These are phyloP conservation scores for Pelargonium cotyledonis DNA, from an alignment of 441 rosid genomes.

Conservation along the genomic window DNA sequence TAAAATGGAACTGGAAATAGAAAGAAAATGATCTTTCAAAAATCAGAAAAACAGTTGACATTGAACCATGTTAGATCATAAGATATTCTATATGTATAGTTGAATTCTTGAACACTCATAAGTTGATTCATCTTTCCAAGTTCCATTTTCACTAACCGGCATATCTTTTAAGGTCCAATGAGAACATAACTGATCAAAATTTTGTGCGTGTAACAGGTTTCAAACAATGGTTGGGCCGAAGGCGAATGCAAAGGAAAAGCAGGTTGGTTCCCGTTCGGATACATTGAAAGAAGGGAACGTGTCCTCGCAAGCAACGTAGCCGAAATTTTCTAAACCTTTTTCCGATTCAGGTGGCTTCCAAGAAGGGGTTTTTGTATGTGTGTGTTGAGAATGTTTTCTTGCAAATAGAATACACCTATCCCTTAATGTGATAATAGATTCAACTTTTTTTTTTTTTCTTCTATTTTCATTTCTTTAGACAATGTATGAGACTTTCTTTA, in stretches of 20 bases:
- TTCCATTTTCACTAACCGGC: neutral
- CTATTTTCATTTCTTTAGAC: neutral
- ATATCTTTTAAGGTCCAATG: neutral
- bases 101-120: neutral
- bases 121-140: neutral
- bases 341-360: constrained; percentile 17
- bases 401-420: constrained; percentile 6
- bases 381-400: constrained; percentile 9
- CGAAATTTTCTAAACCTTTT: constrained; percentile 49
- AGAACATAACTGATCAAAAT: constrained; percentile 5
- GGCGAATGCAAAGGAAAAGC: constrained; percentile 93
- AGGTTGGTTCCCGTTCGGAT: constrained; percentile 85
- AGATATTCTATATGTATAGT: neutral
- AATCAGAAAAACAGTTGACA: neutral
- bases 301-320: constrained; percentile 80
- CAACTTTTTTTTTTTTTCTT: neutral
- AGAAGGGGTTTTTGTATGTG: constrained; percentile 21
- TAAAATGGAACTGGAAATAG: too few relatives aligned
- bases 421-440: constrained; percentile 4
- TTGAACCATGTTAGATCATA: neutral
- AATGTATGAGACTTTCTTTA: neutral
- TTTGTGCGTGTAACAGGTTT: constrained; percentile 40
- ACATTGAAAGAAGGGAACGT: constrained; percentile 77
- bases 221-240: constrained; percentile 85
- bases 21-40: too few relatives aligned